Percentiles rank a stretch among this genome's conserved stretches.
These are phyloP conservation scores for Limonomyces culmigenus DNA, from an alignment of 1,284 basidiomycete species.

Conservation along the genomic window DNA sequence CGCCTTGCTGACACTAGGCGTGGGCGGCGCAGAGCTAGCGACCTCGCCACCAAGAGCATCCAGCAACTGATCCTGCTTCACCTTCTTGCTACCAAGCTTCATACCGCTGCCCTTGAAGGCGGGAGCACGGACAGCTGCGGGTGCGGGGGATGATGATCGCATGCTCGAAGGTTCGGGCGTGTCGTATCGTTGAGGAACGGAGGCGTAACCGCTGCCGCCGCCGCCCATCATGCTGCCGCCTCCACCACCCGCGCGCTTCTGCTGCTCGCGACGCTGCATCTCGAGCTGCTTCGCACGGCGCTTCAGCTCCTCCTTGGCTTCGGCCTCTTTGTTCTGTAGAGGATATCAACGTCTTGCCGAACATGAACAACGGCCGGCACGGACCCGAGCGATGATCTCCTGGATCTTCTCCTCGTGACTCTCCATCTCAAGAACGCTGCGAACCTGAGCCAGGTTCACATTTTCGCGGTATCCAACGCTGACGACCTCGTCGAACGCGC, in stretches of 20 bases:
- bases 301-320: conserved; percentile 98
- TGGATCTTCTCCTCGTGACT: conserved; percentile 99
- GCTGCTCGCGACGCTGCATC: conserved; percentile 91
- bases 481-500: conserved; percentile 95
- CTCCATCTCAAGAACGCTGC: conserved; percentile 94
- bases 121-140: conserved; percentile 37
- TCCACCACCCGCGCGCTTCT: conserved; percentile 45
- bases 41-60: conserved; percentile 77
- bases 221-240: conserved; percentile 34
- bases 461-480: conserved; percentile 90
- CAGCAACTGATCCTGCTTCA: conserved; percentile 72
- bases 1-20: conserved; percentile 31
- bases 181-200: conserved; percentile 54
- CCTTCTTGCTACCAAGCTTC: conserved; percentile 94
- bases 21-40: conserved; percentile 37
- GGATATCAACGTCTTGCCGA: conserved; percentile 1
- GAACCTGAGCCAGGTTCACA: conserved; percentile 82
- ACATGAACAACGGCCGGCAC: conserved; percentile 11
- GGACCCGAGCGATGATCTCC: conserved; percentile 89
- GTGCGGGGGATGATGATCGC: conserved; percentile 32
- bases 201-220: conserved; percentile 47
- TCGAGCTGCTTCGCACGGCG: conserved; percentile 96
- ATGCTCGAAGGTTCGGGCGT: conserved; percentile 28
- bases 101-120: conserved; percentile 93
- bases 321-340: conserved; percentile 88